These are phyloP conservation scores for Tilletia setariae DNA, from an alignment of 1,284 basidiomycete species.

Conservation along the genomic window DNA sequence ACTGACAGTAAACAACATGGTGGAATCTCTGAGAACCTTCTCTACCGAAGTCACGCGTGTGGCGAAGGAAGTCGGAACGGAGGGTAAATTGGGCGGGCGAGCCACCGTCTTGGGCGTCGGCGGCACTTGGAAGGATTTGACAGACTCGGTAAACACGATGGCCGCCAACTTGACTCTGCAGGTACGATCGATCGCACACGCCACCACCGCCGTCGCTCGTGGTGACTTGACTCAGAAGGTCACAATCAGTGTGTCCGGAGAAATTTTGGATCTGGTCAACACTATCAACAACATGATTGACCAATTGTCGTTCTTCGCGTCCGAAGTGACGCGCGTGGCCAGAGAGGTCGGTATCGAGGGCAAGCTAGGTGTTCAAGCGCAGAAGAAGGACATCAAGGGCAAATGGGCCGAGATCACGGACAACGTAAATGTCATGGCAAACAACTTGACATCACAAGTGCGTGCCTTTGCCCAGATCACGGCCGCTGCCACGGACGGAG, in stretches of 20 bases:
- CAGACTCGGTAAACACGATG: slow-evolving; percentile 70
- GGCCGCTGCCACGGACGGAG: slow-evolving; percentile 96
- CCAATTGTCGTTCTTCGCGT: slow-evolving; percentile 73
- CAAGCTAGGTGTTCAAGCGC: slow-evolving; percentile 93
- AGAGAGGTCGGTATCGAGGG: slow-evolving; percentile 93
- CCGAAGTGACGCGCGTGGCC: slow-evolving; percentile 91
- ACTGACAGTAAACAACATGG: slow-evolving; percentile 54
- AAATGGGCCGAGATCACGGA: slow-evolving; percentile 99
- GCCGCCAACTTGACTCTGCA: slow-evolving; percentile 73
- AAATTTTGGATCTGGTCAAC: slow-evolving; percentile 82
- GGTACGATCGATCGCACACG: slow-evolving; percentile 89
- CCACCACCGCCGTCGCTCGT: slow-evolving; percentile 90
- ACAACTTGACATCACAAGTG: slow-evolving; percentile 95
- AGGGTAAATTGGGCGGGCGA: slow-evolving; percentile 53
- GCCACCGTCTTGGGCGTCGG: slow-evolving; percentile 54
- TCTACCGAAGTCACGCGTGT: slow-evolving; percentile 55
- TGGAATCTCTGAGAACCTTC: slow-evolving; percentile 54
- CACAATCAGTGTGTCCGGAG: slow-evolving; percentile 83
- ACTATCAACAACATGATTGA: slow-evolving; percentile 61
- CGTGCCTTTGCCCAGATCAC: slow-evolving; percentile 98
- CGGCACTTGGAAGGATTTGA: slow-evolving; percentile 66
- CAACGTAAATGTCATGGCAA: slow-evolving; percentile 59
- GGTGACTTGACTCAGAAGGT: slow-evolving; percentile 94
- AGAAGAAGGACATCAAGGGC: slow-evolving; percentile 93
- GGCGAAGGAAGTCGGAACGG: slow-evolving; percentile 55